Percentiles rank a stretch among this genome's conserved stretches.
Conservation (phyloP, 371 early-diverging fungal genomes). For the Rhizopus microsporus region DNA sequence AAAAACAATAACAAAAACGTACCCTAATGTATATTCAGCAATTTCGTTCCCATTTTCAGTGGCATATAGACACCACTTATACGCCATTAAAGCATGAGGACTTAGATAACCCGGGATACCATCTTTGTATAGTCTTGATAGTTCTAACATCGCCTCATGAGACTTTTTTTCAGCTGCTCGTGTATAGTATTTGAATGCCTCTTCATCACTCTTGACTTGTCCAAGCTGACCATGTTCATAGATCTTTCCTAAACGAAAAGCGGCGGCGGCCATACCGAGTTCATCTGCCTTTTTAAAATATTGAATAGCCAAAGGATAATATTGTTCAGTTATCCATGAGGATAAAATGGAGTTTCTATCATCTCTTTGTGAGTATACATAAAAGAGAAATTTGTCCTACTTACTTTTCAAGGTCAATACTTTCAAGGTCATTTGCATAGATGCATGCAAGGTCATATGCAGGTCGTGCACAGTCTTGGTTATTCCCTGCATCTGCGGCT, state of each 20-base stretch:
- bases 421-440: constrained; percentile 34
- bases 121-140: constrained; percentile 31
- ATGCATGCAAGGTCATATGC: constrained; percentile 45
- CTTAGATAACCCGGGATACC: constrained; percentile 32
- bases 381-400: neutral
- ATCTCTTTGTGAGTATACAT: neutral
- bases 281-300: constrained; percentile 36
- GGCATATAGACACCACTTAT: constrained; percentile 44
- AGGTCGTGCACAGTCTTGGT: constrained; percentile 31
- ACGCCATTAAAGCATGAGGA: constrained; percentile 30
- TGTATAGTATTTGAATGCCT: constrained; percentile 34
- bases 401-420: constrained; percentile 30
- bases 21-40: constrained; percentile 49
- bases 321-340: constrained; percentile 5
- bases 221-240: constrained; percentile 25
- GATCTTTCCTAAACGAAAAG: constrained; percentile 31
- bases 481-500: constrained; percentile 34
- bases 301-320: constrained; percentile 23
- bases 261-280: constrained; percentile 24
- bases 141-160: constrained; percentile 37
- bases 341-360: neutral
- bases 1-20: neutral
- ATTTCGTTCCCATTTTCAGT: constrained; percentile 33
- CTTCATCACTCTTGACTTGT: constrained; percentile 12
- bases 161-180: constrained; percentile 41